Base-by-base conservation (phyloP, 1,284 basidiomycete species). In the Heterobasidion parviporum region DNA sequence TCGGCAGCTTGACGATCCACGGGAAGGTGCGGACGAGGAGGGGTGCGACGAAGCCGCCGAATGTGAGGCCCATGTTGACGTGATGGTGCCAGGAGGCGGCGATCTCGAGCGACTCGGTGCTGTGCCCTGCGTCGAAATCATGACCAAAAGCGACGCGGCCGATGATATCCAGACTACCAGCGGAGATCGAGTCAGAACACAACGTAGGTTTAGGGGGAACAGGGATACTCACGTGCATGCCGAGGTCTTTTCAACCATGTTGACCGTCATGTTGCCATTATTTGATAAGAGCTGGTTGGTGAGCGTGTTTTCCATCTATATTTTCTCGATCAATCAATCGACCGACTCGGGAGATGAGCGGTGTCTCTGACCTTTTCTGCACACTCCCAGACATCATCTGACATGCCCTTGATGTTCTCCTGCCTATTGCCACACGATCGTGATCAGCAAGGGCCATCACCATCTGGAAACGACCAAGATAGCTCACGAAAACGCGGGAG, bases 41-140 rank as follows among this genome's bases (percentile, higher is more conserved):
- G 53, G 56, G 48, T 46, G 61, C 62, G 41, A 61, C 51, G 32
- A 64, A 59, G n/a, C 61, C 60, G 12, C 20, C 46, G 20, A 33
- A 55, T 3, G 35, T 41, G n/a, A 43, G 35, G 18, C 35, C 54
- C 47, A 55, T 41, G 16, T 57, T 63, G 20, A 60, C 62, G 32
- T 60, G 59, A 14, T 55, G 33, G 18, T 58, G 60, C 52, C 64
- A 59, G 4, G 59, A 54, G 1, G 44, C 50, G 14, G 60, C 50
- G 35, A 69, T 67, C 10, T 55, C 35, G 38, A 58, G 36, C 2
- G 67, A 65, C 10, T 66, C 64, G 1, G 57, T 32, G 47, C 58
- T 63, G 36, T 62, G 52, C 0, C 68, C 68, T 10, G 55, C 59
- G 15, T 60, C 52, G 54, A 69, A 69, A 50, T 69, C 66, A 41